Base-by-base conservation (phyloP, 2,329 filamentous ascomycete genomes). In the Falciphora oryzae region DNA sequence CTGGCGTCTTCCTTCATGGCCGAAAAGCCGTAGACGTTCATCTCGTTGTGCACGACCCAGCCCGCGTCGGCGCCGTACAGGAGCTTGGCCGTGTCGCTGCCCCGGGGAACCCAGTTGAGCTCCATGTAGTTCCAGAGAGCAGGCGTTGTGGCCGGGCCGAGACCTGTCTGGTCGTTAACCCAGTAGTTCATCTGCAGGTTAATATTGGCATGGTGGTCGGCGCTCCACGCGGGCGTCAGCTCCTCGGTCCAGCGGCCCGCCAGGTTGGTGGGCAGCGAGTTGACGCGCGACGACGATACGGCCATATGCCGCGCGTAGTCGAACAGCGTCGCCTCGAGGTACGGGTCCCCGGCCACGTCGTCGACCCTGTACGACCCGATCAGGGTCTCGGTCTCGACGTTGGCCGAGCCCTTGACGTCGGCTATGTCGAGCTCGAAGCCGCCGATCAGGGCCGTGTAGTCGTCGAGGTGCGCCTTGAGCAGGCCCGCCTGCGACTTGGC, bases 131-230 rank as follows among this genome's bases (percentile, higher is more conserved):
- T 73, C 78, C 81, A 86, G 0, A 85, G 71, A 0, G 80, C 77
- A 0, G 72, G 70, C 60, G 82, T 77, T 0, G 83, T 75, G 2
- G 73, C 73, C 44, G 44, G 44, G 0, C 76, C 77, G 0, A 86
- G 72, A 0, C 83, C 83, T 0, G 82, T 84, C 63, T 83, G 78
- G 44, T 85, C 82, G 2, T 80, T 78, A 1, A 74, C 75, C 84
- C 85, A 87, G 68, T 86, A 80, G 65, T 86, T 87, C 85, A 86
- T 87, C 67, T 87, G 82, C 0, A 86, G 65, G 65, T 87, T 87
- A 69, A 87, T 86, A 66, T 87, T 83, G 56, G 79, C 76, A 63
- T 85, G 83, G 65, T 85, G 87, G 68, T 87, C 83, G 2, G 76
- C 79, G 16, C 79, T 77, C 85, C 85, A 68, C n/a, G 61, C 32